Conservation (phyloP, 805 yeast genomes). For the Nakazawaea anatomiae region DNA sequence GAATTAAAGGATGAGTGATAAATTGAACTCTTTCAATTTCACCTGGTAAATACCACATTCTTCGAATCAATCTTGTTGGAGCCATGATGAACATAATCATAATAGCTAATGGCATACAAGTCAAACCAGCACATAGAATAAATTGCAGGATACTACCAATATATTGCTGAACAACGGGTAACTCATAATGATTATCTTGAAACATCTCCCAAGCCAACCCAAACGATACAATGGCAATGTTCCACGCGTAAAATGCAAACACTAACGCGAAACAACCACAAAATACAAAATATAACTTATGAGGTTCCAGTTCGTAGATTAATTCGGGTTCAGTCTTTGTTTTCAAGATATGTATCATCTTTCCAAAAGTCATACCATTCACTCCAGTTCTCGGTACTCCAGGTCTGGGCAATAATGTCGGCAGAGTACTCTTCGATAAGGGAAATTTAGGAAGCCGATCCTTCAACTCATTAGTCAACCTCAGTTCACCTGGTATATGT, state of each 20-base stretch:
- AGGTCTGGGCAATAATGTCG: constrained; percentile 67
- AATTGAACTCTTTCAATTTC: constrained; percentile 51
- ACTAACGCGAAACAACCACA: constrained; percentile 66
- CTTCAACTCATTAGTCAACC: constrained; percentile 38
- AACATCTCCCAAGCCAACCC: constrained; percentile 21
- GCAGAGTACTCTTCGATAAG: constrained; percentile 54
- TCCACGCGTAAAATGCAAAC: constrained; percentile 63
- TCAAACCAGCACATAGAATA: constrained; percentile 30
- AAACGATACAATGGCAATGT: constrained; percentile 26
- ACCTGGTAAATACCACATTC: constrained; percentile 74
- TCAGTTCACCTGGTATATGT: constrained; percentile 53
- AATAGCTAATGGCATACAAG: constrained; percentile 35
- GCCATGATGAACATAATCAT: constrained; percentile 38
- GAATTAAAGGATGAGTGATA: constrained; percentile 70
- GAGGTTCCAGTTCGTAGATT: constrained; percentile 81
- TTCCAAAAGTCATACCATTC: constrained; percentile 41
- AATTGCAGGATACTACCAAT: constrained; percentile 20
- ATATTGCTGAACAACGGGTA: constrained; percentile 18
- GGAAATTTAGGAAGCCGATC: constrained; percentile 66
- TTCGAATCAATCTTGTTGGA: constrained; percentile 67
- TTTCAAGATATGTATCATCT: constrained; percentile 53
- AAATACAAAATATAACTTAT: constrained; percentile 64
- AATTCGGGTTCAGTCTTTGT: constrained; percentile 60
- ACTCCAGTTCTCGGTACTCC: constrained; percentile 72
- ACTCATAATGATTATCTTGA: constrained; percentile 23